A percentile compares a stretch with the other conserved stretches of the same genome.
These are phyloP conservation scores for Pseudocercospora macadamiae DNA, from an alignment of 2,329 filamentous ascomycete species.

Conservation along the genomic window DNA sequence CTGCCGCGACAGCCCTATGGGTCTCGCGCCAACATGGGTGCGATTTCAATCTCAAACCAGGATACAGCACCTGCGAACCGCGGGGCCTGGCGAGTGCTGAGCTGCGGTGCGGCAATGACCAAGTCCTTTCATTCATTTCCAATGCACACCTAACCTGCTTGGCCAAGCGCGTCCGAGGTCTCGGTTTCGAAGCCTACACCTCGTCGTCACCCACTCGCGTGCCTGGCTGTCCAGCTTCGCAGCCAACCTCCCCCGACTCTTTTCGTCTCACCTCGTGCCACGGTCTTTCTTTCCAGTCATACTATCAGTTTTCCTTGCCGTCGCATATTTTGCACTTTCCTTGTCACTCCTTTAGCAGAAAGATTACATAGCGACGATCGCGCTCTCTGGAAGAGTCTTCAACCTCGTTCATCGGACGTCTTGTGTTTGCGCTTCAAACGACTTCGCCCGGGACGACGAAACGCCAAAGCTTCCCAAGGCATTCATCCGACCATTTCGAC, in stretches of 20 bases:
- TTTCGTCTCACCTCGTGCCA: conserved; percentile 5
- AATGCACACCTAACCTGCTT: conserved; percentile 7
- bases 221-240: conserved; percentile 7
- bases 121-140: conserved; percentile 15
- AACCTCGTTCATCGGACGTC: not conserved
- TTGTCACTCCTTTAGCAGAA: conserved; percentile 5
- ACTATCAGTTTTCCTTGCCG: conserved; percentile 4
- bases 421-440: not conserved
- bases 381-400: conserved; percentile 9
- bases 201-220: conserved; percentile 10
- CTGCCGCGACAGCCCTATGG: conserved; percentile 15
- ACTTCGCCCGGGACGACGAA: not conserved
- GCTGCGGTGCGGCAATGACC: conserved; percentile 11
- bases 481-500: not conserved
- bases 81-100: not conserved
- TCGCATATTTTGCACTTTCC: conserved; percentile 4
- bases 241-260: conserved; percentile 7
- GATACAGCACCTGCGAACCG: conserved; percentile 6
- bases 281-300: not conserved
- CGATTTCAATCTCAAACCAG: conserved; percentile 9
- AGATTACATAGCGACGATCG: not conserved
- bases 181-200: conserved; percentile 10
- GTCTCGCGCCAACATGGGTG: conserved; percentile 6
- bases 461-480: not conserved
- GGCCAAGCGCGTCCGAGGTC: conserved; percentile 3